These are phyloP conservation scores for Backusella westeae DNA, from an alignment of 192 early-diverging fungal species.

Conservation along the genomic window DNA sequence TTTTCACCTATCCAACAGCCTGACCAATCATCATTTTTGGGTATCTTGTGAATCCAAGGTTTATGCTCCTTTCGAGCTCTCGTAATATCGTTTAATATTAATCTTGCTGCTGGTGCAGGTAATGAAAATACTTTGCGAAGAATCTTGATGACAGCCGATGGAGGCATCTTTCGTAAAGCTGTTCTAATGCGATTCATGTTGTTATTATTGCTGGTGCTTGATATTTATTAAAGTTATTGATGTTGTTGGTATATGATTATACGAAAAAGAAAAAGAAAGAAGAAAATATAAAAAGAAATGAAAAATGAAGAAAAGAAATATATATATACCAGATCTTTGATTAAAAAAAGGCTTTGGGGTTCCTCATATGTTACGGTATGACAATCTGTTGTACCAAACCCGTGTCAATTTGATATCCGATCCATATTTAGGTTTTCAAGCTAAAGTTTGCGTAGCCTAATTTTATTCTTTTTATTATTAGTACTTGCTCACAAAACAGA, in stretches of 20 bases:
- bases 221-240: neutral
- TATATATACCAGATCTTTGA: neutral
- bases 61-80: conserved; percentile 31
- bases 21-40: conserved; percentile 29
- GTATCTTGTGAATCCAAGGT: conserved; percentile 33
- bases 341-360: conserved; percentile 2
- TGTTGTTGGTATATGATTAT: neutral
- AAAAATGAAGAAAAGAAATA: neutral
- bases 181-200: conserved; percentile 30
- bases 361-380: neutral
- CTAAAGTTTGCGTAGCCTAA: neutral
- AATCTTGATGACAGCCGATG: conserved; percentile 32
- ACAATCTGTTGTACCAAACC: neutral
- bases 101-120: conserved; percentile 35
- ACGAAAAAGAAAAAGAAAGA: neutral
- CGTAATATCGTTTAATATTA: conserved; percentile 36
- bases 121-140: conserved; percentile 34
- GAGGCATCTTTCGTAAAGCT: conserved; percentile 33
- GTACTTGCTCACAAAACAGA: neutral
- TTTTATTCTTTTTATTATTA: neutral
- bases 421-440: neutral
- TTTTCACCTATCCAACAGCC: conserved; percentile 43
- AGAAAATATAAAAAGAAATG: neutral
- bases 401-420: conserved; percentile 11
- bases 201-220: neutral